These are phyloP conservation scores for Kwoniella heveanensis DNA, from an alignment of 768 basidiomycete genomes.

Conservation along the genomic window DNA sequence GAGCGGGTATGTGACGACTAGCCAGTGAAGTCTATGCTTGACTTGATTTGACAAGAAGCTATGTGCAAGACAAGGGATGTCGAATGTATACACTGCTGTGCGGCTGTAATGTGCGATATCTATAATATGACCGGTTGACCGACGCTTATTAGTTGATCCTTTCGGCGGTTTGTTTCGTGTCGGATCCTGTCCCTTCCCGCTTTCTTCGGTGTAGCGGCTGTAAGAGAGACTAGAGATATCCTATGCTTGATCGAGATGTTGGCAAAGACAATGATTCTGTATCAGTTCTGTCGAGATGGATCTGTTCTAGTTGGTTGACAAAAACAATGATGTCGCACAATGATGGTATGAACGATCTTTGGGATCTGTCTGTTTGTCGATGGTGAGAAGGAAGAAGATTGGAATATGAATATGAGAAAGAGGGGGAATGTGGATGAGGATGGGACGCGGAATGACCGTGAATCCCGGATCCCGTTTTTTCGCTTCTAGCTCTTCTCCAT, in stretches of 20 bases:
- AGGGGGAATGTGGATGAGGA: not conserved
- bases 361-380: not conserved
- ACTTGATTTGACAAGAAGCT: too few relatives aligned
- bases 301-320: too few relatives aligned
- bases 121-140: not conserved
- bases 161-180: not conserved
- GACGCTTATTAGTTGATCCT: not conserved
- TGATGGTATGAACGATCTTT: not conserved
- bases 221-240: not conserved
- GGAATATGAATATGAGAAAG: not conserved
- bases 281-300: not conserved
- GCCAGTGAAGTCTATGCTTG: too few relatives aligned
- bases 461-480: conserved; percentile 2
- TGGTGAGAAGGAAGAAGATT: not conserved
- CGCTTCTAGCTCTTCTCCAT: too few relatives aligned
- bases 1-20: too few relatives aligned
- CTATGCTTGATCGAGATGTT: not conserved
- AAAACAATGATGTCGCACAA: not conserved
- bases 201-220: not conserved
- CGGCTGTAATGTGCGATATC: not conserved
- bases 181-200: not conserved
- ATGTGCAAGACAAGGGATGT: not conserved
- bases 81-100: not conserved
- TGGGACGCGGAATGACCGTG: not conserved
- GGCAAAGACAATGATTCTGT: not conserved